Percentiles rank a stretch among this genome's conserved stretches.
Conservation (phyloP, 1,284 basidiomycete species). For the Puccinia horiana region DNA sequence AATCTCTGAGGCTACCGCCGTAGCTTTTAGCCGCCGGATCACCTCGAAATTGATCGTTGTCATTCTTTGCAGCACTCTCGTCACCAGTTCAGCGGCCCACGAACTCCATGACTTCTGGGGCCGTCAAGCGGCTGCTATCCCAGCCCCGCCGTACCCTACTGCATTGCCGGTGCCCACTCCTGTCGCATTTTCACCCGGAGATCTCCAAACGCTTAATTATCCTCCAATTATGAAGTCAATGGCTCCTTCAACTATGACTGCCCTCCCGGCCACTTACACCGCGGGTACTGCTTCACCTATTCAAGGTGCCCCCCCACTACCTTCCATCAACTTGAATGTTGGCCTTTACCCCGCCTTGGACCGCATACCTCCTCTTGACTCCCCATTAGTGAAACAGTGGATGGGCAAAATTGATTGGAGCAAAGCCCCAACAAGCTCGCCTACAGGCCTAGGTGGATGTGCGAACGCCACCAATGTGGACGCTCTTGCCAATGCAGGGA, state of each 20-base stretch:
- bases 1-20: background rate
- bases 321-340: constrained; percentile 60
- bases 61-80: constrained; percentile 1
- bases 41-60: constrained; percentile 6
- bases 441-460: constrained; percentile 67
- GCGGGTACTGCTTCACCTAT: constrained; percentile 68
- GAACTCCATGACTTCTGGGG: background rate
- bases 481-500: constrained; percentile 63
- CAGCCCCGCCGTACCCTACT: background rate
- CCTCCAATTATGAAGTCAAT: constrained; percentile 36
- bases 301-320: constrained; percentile 68
- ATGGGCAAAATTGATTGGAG: constrained; percentile 62
- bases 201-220: constrained; percentile 31
- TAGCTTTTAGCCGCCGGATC: background rate
- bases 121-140: background rate
- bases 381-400: constrained; percentile 72
- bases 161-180: background rate
- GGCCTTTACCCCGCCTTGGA: constrained; percentile 72
- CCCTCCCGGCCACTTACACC: constrained; percentile 64
- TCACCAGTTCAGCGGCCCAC: background rate
- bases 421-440: constrained; percentile 63
- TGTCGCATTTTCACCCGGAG: background rate
- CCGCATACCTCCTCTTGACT: constrained; percentile 68
- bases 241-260: constrained; percentile 63
- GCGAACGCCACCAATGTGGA: constrained; percentile 63